Percentiles rank a stretch among this genome's conserved stretches.
Evolutionary conservation across 306 rosid species (phyloP).

Genomic region (Macrotyloma uniflorum): DNA sequence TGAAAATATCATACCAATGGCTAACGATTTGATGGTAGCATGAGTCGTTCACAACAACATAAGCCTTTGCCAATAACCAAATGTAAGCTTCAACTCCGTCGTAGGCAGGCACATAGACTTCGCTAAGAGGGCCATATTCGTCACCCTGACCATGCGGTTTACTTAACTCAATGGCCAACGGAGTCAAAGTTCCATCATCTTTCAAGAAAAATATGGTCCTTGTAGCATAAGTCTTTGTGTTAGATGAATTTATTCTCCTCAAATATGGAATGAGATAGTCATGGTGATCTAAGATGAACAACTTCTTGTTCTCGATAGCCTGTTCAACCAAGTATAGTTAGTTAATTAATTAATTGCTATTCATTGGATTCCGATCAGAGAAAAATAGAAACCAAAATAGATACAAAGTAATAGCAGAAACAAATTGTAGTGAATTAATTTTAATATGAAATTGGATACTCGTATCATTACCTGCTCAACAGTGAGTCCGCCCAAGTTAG

Average conservation of each 20-base stretch:
- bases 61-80: constrained; percentile 77
- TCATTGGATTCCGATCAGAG: neutral
- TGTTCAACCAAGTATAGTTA: constrained; percentile 31
- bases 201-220: constrained; percentile 66
- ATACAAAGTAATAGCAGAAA: neutral
- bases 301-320: constrained; percentile 60
- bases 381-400: neutral
- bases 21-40: constrained; percentile 68
- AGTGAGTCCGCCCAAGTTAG: constrained; percentile 52
- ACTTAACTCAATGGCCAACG: constrained; percentile 70
- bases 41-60: constrained; percentile 63
- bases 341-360: constrained; percentile 18
- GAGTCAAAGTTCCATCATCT: constrained; percentile 72
- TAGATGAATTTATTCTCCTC: constrained; percentile 53
- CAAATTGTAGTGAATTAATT: neutral
- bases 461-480: constrained; percentile 50
- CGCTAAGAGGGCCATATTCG: constrained; percentile 50
- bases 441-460: neutral
- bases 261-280: constrained; percentile 66
- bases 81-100: constrained; percentile 55
- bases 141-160: constrained; percentile 69
- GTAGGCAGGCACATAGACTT: constrained; percentile 54
- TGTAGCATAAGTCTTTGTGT: constrained; percentile 59
- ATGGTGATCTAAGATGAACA: constrained; percentile 73
- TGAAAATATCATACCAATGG: constrained; percentile 50